Conservation (phyloP, 164 flowering plant species). For the Tetrastigma voinierianum region DNA sequence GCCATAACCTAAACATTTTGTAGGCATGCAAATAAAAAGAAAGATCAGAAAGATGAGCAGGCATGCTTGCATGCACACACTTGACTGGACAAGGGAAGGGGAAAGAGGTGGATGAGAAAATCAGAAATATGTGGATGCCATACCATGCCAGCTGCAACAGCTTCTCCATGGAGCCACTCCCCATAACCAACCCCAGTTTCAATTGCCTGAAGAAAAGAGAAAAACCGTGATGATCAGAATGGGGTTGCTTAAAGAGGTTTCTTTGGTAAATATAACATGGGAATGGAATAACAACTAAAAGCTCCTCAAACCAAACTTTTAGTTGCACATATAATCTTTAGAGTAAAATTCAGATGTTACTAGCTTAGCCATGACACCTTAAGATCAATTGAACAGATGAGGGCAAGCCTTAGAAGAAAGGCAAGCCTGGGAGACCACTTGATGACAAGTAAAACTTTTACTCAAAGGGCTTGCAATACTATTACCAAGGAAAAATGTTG, state of each 20-base stretch:
- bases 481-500: no score
- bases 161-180: slow-evolving; percentile 99
- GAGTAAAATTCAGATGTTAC: no score
- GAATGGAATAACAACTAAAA: no score
- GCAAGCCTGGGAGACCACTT: no score
- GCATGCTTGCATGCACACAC: neutral
- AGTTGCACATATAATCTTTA: no score
- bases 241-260: neutral
- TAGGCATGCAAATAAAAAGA: neutral
- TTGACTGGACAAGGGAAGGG: neutral
- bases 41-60: neutral
- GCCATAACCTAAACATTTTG: slow-evolving; percentile 84
- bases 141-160: slow-evolving; percentile 98
- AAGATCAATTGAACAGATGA: no score
- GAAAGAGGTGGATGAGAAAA: neutral
- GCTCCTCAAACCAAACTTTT: no score
- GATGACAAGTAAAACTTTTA: no score
- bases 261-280: neutral
- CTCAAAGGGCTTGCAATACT: no score
- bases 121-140: neutral
- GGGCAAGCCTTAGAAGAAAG: no score
- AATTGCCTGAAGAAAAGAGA: slow-evolving; percentile 65
- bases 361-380: no score
- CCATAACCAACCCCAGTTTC: slow-evolving; percentile 97
- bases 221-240: neutral